phyloP scores from a whole-genome alignment of 1,139 yeast species.

The Lodderomyces parapsilosis region DNA sequence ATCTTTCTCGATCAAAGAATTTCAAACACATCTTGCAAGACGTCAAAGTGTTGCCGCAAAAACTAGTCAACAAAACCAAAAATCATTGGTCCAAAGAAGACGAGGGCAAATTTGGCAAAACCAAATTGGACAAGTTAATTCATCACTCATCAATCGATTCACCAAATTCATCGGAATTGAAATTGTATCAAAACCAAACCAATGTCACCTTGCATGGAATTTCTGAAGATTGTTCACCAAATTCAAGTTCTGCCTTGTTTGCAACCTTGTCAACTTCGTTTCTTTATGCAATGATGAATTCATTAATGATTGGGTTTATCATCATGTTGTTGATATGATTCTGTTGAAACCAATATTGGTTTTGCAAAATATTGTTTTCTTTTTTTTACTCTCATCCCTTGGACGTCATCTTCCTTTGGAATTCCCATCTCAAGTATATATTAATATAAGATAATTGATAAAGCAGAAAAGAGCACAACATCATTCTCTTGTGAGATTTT shows the following conservation, averaged over 20 bases:
- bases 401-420: conserved; percentile 16
- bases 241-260: conserved; percentile 2
- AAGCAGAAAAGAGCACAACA: too few species aligned
- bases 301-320: conserved; percentile 7
- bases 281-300: conserved; percentile 8
- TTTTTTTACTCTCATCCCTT: conserved; percentile 11
- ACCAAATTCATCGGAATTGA: conserved; percentile 4
- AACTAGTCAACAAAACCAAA: conserved; percentile 11
- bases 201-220: conserved; percentile 13
- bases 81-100: conserved; percentile 8
- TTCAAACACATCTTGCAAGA: conserved; percentile 6
- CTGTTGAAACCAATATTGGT: too few species aligned
- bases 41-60: conserved; percentile 9
- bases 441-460: neutral
- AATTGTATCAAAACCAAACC: conserved; percentile 8
- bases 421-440: neutral
- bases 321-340: conserved; percentile 4
- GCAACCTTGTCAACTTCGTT: conserved; percentile 4
- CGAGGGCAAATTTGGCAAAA: conserved; percentile 5
- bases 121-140: conserved; percentile 2
- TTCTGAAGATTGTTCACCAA: conserved; percentile 12
- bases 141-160: conserved; percentile 1
- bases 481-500: too few species aligned
- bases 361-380: too few species aligned
- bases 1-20: conserved; percentile 7